A percentile compares a stretch with the other conserved stretches of the same genome.
These are phyloP conservation scores for Peribolospora baueri DNA, from an alignment of 768 basidiomycete genomes.

Conservation along the genomic window DNA sequence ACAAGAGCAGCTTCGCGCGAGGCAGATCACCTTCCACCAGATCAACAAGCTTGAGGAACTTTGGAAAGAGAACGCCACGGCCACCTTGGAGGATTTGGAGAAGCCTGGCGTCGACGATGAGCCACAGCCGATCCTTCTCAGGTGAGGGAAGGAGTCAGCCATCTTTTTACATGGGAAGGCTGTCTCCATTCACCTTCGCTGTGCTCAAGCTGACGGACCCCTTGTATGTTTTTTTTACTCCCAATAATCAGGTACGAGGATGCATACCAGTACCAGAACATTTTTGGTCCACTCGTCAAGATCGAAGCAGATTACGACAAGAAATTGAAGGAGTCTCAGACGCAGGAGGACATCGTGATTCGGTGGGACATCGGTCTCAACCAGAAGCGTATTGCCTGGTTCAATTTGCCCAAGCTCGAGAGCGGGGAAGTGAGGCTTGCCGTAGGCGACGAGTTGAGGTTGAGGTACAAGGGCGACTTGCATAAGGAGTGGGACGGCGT, in stretches of 20 bases:
- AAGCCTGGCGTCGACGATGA: slow-evolving; percentile 96
- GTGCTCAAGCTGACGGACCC: neutral
- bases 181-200: neutral
- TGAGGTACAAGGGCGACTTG: slow-evolving; percentile 68
- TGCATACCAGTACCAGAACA: slow-evolving; percentile 98
- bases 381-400: slow-evolving; percentile 98
- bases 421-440: slow-evolving; percentile 92
- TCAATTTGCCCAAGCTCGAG: slow-evolving; percentile 81
- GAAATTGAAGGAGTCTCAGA: slow-evolving; percentile 89
- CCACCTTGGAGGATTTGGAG: slow-evolving; percentile 86
- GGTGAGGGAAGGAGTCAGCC: slow-evolving; percentile 16
- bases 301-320: slow-evolving; percentile 99
- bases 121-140: slow-evolving; percentile 65
- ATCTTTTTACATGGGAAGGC: neutral
- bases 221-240: neutral
- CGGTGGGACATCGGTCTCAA: slow-evolving; percentile 96
- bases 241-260: slow-evolving; percentile 46
- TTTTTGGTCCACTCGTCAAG: slow-evolving; percentile 95
- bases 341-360: slow-evolving; percentile 84
- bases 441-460: slow-evolving; percentile 78
- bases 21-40: slow-evolving; percentile 89
- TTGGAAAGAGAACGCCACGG: slow-evolving; percentile 87
- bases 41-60: slow-evolving; percentile 93
- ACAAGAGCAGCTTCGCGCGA: slow-evolving; percentile 79
- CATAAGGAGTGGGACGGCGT: slow-evolving; percentile 93